phyloP scores from a whole-genome alignment of 2,329 filamentous ascomycete genomes.

The Pleomassaria siparia region DNA sequence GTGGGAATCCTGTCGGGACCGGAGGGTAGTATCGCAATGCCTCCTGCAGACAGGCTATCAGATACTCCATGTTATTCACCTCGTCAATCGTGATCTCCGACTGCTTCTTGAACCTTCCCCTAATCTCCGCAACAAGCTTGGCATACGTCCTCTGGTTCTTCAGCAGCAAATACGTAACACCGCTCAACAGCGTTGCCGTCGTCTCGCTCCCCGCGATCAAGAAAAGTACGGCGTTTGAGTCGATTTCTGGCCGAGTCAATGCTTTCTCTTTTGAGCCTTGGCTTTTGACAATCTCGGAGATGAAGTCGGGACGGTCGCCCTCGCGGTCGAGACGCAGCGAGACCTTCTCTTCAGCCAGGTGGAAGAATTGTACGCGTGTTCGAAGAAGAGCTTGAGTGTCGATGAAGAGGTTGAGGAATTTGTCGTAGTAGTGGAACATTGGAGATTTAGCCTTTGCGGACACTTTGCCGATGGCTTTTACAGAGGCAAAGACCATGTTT shows the following conservation, averaged over 20 bases:
- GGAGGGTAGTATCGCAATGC: constrained; percentile 31
- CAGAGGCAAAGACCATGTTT: constrained; percentile 14
- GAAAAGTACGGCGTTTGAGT: constrained; percentile 35
- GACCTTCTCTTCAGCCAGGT: constrained; percentile 18
- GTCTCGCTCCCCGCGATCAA: constrained; percentile 50
- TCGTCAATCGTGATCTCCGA: constrained; percentile 28
- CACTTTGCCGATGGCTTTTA: constrained; percentile 14
- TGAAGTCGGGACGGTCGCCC: constrained; percentile 26
- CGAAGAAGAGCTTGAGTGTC: constrained; percentile 8
- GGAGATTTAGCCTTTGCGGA: constrained; percentile 19
- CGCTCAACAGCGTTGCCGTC: constrained; percentile 48
- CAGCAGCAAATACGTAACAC: constrained; percentile 47
- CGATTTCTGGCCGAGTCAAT: constrained; percentile 35
- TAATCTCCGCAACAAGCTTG: constrained; percentile 26
- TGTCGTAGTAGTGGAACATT: constrained; percentile 21
- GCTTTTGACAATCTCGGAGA: constrained; percentile 26
- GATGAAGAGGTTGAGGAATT: constrained; percentile 12
- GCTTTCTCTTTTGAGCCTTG: constrained; percentile 16
- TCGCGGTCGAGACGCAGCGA: constrained; percentile 19
- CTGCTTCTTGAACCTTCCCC: constrained; percentile 18
- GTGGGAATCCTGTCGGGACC: constrained; percentile 31
- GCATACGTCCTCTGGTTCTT: constrained; percentile 15
- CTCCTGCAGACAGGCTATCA: constrained; percentile 32
- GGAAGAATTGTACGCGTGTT: constrained; percentile 21
- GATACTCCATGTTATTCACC: constrained; percentile 28